Evolutionary conservation across 2,329 filamentous ascomycete species (phyloP), one percentile per base, ranked within the genome.

Genomic region (Metarhizium rileyi): DNA sequence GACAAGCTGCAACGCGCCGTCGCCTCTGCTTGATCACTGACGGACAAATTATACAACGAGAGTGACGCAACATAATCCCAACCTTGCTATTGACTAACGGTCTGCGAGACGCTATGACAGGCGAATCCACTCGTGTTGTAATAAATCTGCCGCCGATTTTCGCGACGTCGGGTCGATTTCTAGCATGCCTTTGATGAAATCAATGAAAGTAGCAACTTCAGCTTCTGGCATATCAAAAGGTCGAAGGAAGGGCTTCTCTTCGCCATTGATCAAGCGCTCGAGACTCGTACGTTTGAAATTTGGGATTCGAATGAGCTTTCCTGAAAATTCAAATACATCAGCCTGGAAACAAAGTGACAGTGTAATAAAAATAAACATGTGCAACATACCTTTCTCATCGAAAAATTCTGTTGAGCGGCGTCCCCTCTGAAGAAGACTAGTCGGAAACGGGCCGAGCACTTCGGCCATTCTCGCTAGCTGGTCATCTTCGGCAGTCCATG

Each of bases 131-230:
- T 43, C 46, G 20, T 48, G 38, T 36, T 44, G 46, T 18, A 47
- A 18, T 14, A 48, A 20, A 28, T 41, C 46, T 16, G 26, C 46
- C 18, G 43, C 43, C 12, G 43, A 30, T 27, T 45, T 45, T 33
- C 43, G 25, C 12, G 18, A 45, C 26, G 7, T 33, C 18, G 46
- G 46, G 25, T 47, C 46, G 26, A 47, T 47, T 42, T 28, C 25
- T 20, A 47, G 46, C 46, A 47, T 47, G 36, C 46, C 46, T 22
- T 42, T 47, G 18, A 47, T 41, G 35, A 47, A 47, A 23, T 47
- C 35, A 23, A 33, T 35, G 33, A 47, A 42, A 16, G 16, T 42
- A 30, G 5, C 36, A 14, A 47, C 7, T 47, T 47, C 46, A 28
- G 6, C 9, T 30, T 47, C 26, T 10, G 26, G 36, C 46, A 47